Conservation (phyloP, 805 yeast genomes). For the Hanseniaspora meyeri region DNA sequence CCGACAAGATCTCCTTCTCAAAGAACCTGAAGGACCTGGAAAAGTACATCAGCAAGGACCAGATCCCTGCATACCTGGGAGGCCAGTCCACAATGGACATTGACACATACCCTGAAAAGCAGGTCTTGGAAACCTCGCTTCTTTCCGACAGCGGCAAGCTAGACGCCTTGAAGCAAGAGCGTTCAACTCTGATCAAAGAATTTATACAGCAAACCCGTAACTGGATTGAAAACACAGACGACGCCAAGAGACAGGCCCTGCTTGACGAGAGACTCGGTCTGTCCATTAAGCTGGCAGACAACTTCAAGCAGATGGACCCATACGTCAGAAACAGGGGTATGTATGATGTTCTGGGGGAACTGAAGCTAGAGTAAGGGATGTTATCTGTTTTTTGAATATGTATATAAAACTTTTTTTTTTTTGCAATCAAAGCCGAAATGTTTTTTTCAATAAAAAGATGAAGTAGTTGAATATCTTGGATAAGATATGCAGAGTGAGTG, state of each 20-base stretch:
- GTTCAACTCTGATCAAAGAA: slow-evolving; percentile 40
- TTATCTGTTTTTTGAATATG: background rate
- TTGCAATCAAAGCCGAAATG: too few relatives aligned
- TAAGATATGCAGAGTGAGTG: too few relatives aligned
- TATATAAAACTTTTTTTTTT: too few relatives aligned
- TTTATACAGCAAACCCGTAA: slow-evolving; percentile 54
- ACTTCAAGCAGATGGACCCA: slow-evolving; percentile 64
- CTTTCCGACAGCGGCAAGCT: slow-evolving; percentile 31
- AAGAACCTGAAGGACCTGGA: slow-evolving; percentile 54
- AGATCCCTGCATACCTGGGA: slow-evolving; percentile 62
- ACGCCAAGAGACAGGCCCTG: slow-evolving; percentile 37
- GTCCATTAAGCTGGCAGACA: slow-evolving; percentile 42
- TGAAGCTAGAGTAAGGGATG: slow-evolving; percentile 21
- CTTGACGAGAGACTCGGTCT: slow-evolving; percentile 43
- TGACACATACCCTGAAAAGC: slow-evolving; percentile 47
- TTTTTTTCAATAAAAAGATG: too few relatives aligned
- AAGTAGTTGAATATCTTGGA: too few relatives aligned
- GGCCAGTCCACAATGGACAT: slow-evolving; percentile 53
- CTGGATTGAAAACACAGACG: slow-evolving; percentile 63
- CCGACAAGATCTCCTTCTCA: slow-evolving; percentile 78
- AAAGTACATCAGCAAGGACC: slow-evolving; percentile 44
- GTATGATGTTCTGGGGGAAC: slow-evolving; percentile 63
- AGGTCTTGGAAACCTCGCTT: slow-evolving; percentile 33
- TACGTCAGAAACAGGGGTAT: slow-evolving; percentile 67
- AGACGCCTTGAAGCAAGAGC: slow-evolving; percentile 35